Evolutionary conservation across 495 filamentous ascomycete genomes (phyloP).

Genomic region (Penicillium cosmopolitanum): DNA sequence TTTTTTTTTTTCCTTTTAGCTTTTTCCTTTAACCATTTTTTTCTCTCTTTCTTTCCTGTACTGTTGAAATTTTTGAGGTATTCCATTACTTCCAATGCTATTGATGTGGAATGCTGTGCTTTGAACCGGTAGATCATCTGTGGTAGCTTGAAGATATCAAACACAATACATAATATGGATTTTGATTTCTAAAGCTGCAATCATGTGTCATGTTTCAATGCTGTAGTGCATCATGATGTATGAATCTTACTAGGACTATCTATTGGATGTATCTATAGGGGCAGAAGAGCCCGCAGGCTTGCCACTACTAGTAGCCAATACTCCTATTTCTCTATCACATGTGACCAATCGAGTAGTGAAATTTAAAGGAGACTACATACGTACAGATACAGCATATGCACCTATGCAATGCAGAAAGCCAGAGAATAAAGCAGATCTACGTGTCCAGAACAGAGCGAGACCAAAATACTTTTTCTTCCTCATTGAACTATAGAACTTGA

Average conservation of each 20-base stretch:
- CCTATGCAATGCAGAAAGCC: neutral
- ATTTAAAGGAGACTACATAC: neutral
- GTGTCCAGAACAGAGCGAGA: slow-evolving; percentile 1
- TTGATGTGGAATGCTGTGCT: slow-evolving; percentile 25
- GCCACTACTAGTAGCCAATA: neutral
- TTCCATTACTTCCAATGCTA: slow-evolving; percentile 13
- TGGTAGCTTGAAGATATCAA: neutral
- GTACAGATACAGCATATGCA: neutral
- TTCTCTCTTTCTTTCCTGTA: slow-evolving; percentile 18
- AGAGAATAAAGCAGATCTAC: neutral
- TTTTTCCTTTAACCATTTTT: slow-evolving; percentile 19
- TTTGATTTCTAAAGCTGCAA: neutral
- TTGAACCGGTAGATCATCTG: slow-evolving; percentile 2
- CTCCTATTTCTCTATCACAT: neutral
- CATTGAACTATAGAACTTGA: slow-evolving; percentile 41
- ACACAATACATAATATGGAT: neutral
- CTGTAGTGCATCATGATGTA: neutral
- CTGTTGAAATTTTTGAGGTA: slow-evolving; percentile 25
- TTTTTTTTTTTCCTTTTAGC: slow-evolving; percentile 20
- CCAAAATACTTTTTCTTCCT: slow-evolving; percentile 44
- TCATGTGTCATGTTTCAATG: no score
- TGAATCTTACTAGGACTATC: neutral
- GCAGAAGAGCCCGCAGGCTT: no score
- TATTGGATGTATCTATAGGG: no score
- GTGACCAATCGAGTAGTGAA: neutral